These are phyloP conservation scores for Raffaelea arxii DNA, from an alignment of 2,329 filamentous ascomycete species.

Conservation along the genomic window DNA sequence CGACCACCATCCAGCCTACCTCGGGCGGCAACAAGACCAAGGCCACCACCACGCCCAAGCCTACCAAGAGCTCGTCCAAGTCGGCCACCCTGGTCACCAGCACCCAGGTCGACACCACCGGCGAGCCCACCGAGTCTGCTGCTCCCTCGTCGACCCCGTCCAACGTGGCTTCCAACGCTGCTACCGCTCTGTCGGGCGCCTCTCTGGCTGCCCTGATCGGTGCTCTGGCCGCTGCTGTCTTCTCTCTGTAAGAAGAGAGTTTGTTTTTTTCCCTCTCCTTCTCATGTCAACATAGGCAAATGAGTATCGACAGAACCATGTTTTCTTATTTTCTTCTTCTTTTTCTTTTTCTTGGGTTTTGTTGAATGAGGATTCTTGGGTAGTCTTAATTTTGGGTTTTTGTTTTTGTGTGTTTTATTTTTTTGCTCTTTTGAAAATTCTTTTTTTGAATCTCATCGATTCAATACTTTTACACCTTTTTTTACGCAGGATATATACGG, in stretches of 20 bases:
- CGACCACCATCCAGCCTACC: neutral
- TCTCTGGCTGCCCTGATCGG: constrained; percentile 31
- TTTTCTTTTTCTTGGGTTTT: neutral
- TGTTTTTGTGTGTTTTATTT: neutral
- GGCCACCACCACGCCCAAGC: constrained; percentile 14
- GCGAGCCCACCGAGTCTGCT: neutral
- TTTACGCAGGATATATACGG: too few species aligned
- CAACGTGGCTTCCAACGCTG: constrained; percentile 21
- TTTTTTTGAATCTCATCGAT: too few species aligned
- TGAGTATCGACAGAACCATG: too few species aligned
- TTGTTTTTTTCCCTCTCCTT: neutral
- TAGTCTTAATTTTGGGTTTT: neutral
- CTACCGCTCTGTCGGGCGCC: constrained; percentile 27
- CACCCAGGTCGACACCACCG: constrained; percentile 5
- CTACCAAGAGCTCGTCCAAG: constrained; percentile 7
- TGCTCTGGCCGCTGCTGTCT: constrained; percentile 29
- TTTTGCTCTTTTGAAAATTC: neutral
- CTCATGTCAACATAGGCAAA: too few species aligned
- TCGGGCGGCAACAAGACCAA: constrained; percentile 13
- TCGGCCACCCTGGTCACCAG: constrained; percentile 6
- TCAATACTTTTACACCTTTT: too few species aligned
- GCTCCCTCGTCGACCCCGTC: constrained; percentile 8
- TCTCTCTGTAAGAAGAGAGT: constrained; percentile 29
- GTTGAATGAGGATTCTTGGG: neutral
- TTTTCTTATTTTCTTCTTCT: neutral